These are phyloP conservation scores for Arthroderma sp. DNA, from an alignment of 2,329 filamentous ascomycete genomes.

Conservation along the genomic window DNA sequence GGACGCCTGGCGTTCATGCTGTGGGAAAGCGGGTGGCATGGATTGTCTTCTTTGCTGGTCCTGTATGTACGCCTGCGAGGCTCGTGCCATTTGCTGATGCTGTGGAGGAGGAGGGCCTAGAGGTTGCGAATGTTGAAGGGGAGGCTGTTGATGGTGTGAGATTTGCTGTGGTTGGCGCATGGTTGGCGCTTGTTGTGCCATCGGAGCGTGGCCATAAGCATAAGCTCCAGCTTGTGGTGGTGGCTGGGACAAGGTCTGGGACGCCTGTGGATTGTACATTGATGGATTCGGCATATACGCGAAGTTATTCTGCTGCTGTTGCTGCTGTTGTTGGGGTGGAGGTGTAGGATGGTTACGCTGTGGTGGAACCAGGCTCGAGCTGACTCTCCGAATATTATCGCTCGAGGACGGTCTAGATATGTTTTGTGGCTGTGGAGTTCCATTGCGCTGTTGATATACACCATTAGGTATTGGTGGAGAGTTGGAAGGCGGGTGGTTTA, in stretches of 20 bases:
- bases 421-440: slow-evolving; percentile 67
- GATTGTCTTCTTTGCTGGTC: slow-evolving; percentile 66
- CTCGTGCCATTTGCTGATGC: slow-evolving; percentile 32
- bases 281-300: slow-evolving; percentile 75
- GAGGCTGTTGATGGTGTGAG: slow-evolving; percentile 14
- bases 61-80: slow-evolving; percentile 59
- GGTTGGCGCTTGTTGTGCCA: too few relatives aligned
- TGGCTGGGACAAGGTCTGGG: slow-evolving; percentile 33
- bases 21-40: slow-evolving; percentile 55
- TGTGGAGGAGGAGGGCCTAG: slow-evolving; percentile 15
- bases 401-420: slow-evolving; percentile 67
- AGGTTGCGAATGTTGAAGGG: slow-evolving; percentile 3
- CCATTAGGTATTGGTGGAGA: slow-evolving; percentile 80
- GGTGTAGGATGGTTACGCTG: slow-evolving; percentile 44
- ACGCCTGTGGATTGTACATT: slow-evolving; percentile 61
- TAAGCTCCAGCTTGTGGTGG: slow-evolving; percentile 31
- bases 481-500: slow-evolving; percentile 66
- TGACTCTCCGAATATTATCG: slow-evolving; percentile 62
- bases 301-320: slow-evolving; percentile 50
- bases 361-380: slow-evolving; percentile 58
- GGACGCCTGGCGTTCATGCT: slow-evolving; percentile 42
- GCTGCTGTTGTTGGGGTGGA: slow-evolving; percentile 32
- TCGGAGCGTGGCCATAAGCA: slow-evolving; percentile 23
- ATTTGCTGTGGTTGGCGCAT: slow-evolving; percentile 18
- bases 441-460: slow-evolving; percentile 57